Evolutionary conservation across 306 rosid species (phyloP).

Genomic region (Cyamopsis tetragonoloba): DNA sequence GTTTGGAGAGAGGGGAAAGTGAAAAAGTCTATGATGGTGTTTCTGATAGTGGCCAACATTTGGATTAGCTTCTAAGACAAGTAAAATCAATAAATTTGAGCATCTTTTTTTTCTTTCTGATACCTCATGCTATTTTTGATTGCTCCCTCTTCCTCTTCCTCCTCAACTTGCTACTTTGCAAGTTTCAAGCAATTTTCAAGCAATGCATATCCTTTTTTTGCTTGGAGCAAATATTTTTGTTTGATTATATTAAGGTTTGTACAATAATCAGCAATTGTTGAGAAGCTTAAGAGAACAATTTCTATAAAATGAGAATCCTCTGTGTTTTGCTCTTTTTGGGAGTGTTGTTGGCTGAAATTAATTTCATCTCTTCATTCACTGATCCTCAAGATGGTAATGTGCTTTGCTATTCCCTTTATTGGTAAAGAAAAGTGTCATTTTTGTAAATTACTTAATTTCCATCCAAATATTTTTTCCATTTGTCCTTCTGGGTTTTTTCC

Average conservation of each 20-base stretch:
- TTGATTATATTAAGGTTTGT: constrained; percentile 1
- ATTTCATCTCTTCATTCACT: constrained; percentile 41
- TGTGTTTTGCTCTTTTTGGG: constrained; percentile 45
- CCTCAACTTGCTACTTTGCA: background rate
- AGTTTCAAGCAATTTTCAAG: background rate
- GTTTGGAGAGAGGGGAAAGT: constrained; percentile 20
- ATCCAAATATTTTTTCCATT: background rate
- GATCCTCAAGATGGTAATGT: constrained; percentile 59
- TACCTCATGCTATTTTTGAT: constrained; percentile 12
- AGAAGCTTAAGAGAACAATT: background rate
- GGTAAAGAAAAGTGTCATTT: background rate
- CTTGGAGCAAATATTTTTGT: constrained; percentile 7
- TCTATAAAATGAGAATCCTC: constrained; percentile 36
- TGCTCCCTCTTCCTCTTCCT: constrained; percentile 8
- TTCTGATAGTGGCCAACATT: constrained; percentile 20
- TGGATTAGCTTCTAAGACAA: constrained; percentile 53
- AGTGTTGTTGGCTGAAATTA: constrained; percentile 44
- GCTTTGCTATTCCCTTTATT: background rate
- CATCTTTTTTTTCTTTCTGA: constrained; percentile 13
- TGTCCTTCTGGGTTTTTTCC: background rate
- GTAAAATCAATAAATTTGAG: constrained; percentile 38
- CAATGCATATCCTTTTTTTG: constrained; percentile 10
- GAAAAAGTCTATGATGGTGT: constrained; percentile 21
- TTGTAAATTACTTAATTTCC: background rate
- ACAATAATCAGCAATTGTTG: background rate